Evolutionary conservation across 306 rosid species (phyloP), one percentile per base, ranked within the genome.

Genomic region (Canavalia ensiformis): DNA sequence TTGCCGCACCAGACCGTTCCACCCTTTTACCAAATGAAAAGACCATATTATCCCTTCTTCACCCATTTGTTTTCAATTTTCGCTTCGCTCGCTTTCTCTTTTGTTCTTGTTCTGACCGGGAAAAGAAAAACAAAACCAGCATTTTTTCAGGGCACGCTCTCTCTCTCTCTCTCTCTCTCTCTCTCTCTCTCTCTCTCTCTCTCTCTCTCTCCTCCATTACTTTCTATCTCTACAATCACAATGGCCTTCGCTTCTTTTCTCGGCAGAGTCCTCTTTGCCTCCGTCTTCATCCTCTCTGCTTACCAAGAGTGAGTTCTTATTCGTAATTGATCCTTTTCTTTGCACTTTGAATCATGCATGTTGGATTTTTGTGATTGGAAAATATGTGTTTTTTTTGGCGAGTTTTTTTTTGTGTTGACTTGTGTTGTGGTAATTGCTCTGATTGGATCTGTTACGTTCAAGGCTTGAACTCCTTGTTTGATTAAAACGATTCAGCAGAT

Each of bases 221-320:
- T 18, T 18, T 18, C 25, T 18, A 18, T 63, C 81, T 68, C 65
- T 59, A 0, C 10, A 41, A 29, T 4, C 11, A 3, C 42, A 41
- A 88, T 90, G 93, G 88, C 88, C 12, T 84, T 88, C 84, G 77
- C 88, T 41, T 84, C 91, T n/a, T 90, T 90, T 44, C 86, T 90
- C 41, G 91, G 93, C 50, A 88, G 93, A 86, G 90, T 88, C 54
- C 88, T 90, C 65, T 90, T 90, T 76, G 88, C 91, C 63, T 86
- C 90, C 42, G 68, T 88, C 37, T 90, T 90, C 83, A 88, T 90
- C 62, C 90, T 90, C 83, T 84, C 91, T 35, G 93, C 90, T 74
- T 84, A 84, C 84, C 91, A 88, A 86, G 86, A 90, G 93, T 90
- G 18, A 82, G 86, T 90, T 28, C 29, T 13, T 30, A 0, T 72